Conservation (phyloP, 305 asterid genomes). For the Stenogyne calaminthoides region DNA sequence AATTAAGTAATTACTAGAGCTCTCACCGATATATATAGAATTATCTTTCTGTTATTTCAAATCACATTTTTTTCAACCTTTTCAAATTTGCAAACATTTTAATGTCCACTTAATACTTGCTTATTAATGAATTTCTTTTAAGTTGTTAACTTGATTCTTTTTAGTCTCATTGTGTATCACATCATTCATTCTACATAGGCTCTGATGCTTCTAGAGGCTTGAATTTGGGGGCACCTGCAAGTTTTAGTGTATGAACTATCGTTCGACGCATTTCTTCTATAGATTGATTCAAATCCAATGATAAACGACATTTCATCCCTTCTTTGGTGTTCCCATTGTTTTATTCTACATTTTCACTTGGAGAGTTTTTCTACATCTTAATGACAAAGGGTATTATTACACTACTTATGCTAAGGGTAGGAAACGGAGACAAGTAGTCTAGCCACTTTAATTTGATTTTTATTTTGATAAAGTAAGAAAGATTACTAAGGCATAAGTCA, state of each 20-base stretch:
- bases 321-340: not conserved
- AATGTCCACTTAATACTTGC: conserved; percentile 43
- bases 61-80: conserved; percentile 24
- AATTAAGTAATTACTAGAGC: conserved; percentile 2
- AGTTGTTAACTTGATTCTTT: too few relatives aligned
- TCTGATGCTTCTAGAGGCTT: conserved; percentile 7
- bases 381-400: conserved; percentile 11
- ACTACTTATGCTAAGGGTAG: not conserved
- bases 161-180: conserved; percentile 11
- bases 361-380: conserved; percentile 2
- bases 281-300: conserved; percentile 26
- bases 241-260: not conserved
- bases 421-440: conserved; percentile 1
- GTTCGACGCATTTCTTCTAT: conserved; percentile 11
- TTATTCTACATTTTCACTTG: conserved; percentile 10
- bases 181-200: not conserved
- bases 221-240: not conserved
- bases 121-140: conserved; percentile 31
- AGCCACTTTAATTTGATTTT: not conserved
- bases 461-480: too few relatives aligned
- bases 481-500: too few relatives aligned
- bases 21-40: conserved; percentile 1
- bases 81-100: conserved; percentile 36
- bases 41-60: conserved; percentile 10
- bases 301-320: not conserved